Conservation (phyloP, 179 eudicot species). For the Nepenthes alata region DNA sequence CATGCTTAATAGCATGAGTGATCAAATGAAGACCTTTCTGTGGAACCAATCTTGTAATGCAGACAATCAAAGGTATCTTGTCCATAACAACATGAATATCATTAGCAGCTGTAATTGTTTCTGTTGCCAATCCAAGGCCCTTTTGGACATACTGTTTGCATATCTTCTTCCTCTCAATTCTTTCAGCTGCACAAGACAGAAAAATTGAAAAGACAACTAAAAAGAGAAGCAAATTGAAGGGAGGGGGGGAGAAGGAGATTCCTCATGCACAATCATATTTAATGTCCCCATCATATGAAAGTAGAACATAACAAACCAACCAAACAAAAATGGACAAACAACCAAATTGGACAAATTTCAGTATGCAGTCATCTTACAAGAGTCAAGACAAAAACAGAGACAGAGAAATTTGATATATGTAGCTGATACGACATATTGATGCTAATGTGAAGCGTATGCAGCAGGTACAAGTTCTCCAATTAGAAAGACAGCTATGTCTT, state of each 20-base stretch:
- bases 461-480: too few relatives aligned
- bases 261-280: background rate
- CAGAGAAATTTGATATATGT: too few relatives aligned
- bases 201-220: background rate
- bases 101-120: constrained; percentile 9
- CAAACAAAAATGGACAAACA: too few relatives aligned
- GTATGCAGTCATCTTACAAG: too few relatives aligned
- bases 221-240: background rate
- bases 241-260: too few relatives aligned
- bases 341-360: too few relatives aligned
- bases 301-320: too few relatives aligned
- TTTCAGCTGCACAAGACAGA: constrained; percentile 26
- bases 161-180: constrained; percentile 46
- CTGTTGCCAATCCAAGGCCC: constrained; percentile 60
- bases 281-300: too few relatives aligned
- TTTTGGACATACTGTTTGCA: constrained; percentile 63
- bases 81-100: constrained; percentile 3
- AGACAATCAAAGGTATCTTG: constrained; percentile 56
- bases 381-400: too few relatives aligned
- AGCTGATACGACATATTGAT: too few relatives aligned
- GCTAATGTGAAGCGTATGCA: too few relatives aligned
- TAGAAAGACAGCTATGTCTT: too few relatives aligned
- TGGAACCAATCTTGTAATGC: constrained; percentile 83
- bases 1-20: constrained; percentile 54
- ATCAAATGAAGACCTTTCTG: constrained; percentile 94